Base-by-base conservation (phyloP, 108 stramenopile genomes). In the Nitzschia inconspicua region DNA sequence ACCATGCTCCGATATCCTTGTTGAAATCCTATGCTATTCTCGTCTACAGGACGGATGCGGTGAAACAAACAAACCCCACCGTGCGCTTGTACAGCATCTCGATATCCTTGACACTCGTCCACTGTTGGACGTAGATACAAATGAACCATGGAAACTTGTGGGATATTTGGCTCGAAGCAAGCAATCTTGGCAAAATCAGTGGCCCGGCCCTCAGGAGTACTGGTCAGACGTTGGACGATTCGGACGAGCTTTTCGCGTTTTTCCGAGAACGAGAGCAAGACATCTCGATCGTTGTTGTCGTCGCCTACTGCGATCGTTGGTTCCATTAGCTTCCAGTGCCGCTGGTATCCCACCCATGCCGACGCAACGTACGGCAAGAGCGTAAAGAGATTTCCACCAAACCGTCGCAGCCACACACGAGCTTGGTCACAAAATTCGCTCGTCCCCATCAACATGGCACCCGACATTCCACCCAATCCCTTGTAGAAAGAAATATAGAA, bases 401-500 rank as follows among this genome's bases (percentile, higher is more conserved):
- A 80, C 3, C 93, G 71, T 14, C 87, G 70, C 41, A 90, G 53
- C 89, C 89, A 91, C 9, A 80, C 41, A 44, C 89, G 56, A 14
- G 85, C 88, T 54, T 80, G 65, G 0, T 68, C 41, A 58, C 85
- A 76, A 65, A 89, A 90, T 2, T 68, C 72, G 14, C 32, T 47
- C 20, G 49, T 30, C 1, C 93, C 93, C 26, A 86, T 50, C 29
- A 94, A 66, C 80, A 90, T 84, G 5, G 85, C 93, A 13, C 93
- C 92, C 1, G 78, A 65, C 24, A 83, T 41, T 6, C 76, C 86
- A 2, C 82, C 88, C 16, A 94, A 42, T n/a, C 88, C 87, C 48
- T 94, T 89, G 55, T 91, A 89, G 58, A 86, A 88, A 1, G 80
- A 89, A 41, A 94, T 60, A 57, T 91, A 94, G 6, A 90, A 63